Base-by-base conservation (phyloP, 495 filamentous ascomycete genomes). In the Aspergillus cavernicola region DNA sequence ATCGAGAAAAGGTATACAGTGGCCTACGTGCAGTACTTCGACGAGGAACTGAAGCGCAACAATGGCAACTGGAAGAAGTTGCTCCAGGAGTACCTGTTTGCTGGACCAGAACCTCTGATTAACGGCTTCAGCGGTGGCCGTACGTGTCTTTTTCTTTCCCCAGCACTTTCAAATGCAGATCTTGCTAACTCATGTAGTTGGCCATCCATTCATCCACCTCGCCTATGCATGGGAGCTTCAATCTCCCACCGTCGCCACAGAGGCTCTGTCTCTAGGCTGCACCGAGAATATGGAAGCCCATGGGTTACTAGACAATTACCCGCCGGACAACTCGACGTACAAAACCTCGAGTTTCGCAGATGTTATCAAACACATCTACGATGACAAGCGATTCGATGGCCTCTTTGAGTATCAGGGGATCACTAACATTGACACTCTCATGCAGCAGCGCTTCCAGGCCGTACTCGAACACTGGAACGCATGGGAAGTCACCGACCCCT, bases 141-240 rank as follows among this genome's bases (percentile, higher is more conserved):
- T 90, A 79, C 35, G 84, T 79, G 31, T 10, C 20, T 18, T 18
- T 20, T 45, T 23, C n/a, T 29, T 29, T 55, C 12, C 24, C 13
- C n/a, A 35, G 5, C 28, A n/a, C n/a, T n/a, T n/a, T n/a, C n/a
- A n/a, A n/a, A n/a, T n/a, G n/a, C n/a, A n/a, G n/a, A n/a, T n/a
- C n/a, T n/a, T n/a, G n/a, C n/a, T n/a, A n/a, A n/a, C n/a, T n/a
- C n/a, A n/a, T n/a, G n/a, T n/a, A 91, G 87, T 93, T 55, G 90
- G 80, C 33, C 88, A 95, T 65, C 85, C 88, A 9, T 73, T 95
- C n/a, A 92, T 95, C 46, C 89, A 95, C 56, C 76, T 93, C 0
- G 88, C 81, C 43, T 95, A 91, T 60, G 89, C 87, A 9, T 89
- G 82, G 59, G 89, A 95, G 66, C 70, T 93, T 46, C 73, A 82